Base-by-base conservation (phyloP, 2,329 filamentous ascomycete species). In the Lasiodiplodia gonubiensis region DNA sequence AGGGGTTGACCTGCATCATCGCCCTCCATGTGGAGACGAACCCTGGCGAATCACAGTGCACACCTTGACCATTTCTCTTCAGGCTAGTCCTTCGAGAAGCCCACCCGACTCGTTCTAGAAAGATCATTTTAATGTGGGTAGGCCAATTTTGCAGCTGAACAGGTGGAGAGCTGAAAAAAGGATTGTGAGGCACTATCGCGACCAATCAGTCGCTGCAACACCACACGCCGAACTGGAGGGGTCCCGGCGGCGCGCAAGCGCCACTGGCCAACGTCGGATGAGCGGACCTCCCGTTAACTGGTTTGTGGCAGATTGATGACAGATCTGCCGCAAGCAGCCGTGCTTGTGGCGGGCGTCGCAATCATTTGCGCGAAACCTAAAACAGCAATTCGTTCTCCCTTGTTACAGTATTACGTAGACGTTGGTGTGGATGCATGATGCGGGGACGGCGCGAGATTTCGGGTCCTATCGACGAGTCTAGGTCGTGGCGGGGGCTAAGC, bases 1-100 rank as follows among this genome's bases (percentile, higher is more conserved):
- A 63, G 59, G 59, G 59, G 59, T 30, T 37, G 27, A 5, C 16
- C 18, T 55, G 53, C 25, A 37, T 37, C 53, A 55, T 54, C 27
- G 14, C 30, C 25, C 12, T 30, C 16, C 6, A 5, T 12, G 25
- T 30, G 23, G 53, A 33, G 23, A 55, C 14, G 2, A 10, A 0
- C n/a, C 21, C 53, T 7, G 21, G 37, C 51, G 25, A 54, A 54
- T 54, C 51, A 54, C 16, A 33, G 16, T 16, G 12, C 51, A 11
- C 1, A 7, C 30, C 18, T 30, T 12, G 10, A 37, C 18, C 53
- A n/a, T 42, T 23, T 59, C 23, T 11, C 37, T 16, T 27, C 53
- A 33, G 12, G 25, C 49, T 21, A 21, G 18, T 16, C 21, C 49
- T 55, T 33, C 53, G 23, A n/a, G 53, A 59, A 59, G 23, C 35